Evolutionary conservation across 345 rosid genomes (phyloP), one percentile per base, ranked within the genome.

Genomic region (Salix exigua): DNA sequence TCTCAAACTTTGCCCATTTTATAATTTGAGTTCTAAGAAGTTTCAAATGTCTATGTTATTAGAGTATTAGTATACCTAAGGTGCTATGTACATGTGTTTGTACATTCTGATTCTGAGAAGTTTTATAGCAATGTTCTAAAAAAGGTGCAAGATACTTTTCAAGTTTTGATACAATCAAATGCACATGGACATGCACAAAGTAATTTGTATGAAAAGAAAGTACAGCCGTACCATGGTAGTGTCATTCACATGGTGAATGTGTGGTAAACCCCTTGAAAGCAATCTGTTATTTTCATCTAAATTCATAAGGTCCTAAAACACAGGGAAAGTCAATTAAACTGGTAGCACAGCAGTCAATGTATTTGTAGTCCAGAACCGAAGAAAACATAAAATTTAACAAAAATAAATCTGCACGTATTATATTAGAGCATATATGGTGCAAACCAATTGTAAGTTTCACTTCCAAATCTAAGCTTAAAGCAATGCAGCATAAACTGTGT

Each of bases 161-260:
- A n/a, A 37, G 37, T 46, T 46, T 46, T 46, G 50, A 46, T 13
- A 46, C 48, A 13, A 5, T 11, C 50, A 44, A 11, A 46, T 46
- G 50, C 50, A 46, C 50, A 0, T 46, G 18, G 50, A 46, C 50
- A 46, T 46, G 50, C 53, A 60, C 37, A 17, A 42, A 37, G 66
- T 37, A 26, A 71, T 61, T 40, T 42, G 30, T 69, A 73, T 8
- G 26, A 50, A 65, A 40, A 73, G 60, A 73, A 68, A 73, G 30
- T 65, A 73, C 30, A 26, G 25, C 2, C 63, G 48, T 95, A 95
- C 99, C 99, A 89, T 90, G 75, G 82, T 82, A 58, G 88, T 72
- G 66, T 95, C 97, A 74, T 89, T 86, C 63, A 91, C 92, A 74
- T 88, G 98, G 84, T 95, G 97, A 81, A 90, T 76, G 77, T 84